Base-by-base conservation (phyloP, 257 asterid genomes). In the Solanum tarapatanum region DNA sequence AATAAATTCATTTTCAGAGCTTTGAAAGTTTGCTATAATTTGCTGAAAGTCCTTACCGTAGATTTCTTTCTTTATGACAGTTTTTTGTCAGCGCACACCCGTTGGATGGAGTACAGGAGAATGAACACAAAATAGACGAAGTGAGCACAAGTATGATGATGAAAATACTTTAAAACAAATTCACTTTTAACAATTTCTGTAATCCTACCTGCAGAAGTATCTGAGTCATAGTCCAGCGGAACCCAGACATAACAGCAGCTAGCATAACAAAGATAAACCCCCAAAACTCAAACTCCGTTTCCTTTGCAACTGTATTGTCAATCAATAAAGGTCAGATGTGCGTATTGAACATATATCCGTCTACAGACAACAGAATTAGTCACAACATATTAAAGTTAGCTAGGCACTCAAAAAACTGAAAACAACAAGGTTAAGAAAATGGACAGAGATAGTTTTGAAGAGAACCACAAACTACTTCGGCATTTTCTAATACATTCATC, bases 191-290 rank as follows among this genome's bases (percentile, higher is more conserved):
- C 43, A 82, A 9, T 30, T 82, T 45, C 37, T 48, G 70, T 17
- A 66, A 51, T 45, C 91, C 86, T 90, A 96, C 99, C 97, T 97
- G 99, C 88, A 97, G 99, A 92, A 97, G 99, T 89, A 97, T 97
- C 88, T 97, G 99, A 58, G 99, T 96, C 99, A 97, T 97, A 66
- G 99, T 93, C 99, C 99, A 97, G 26, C 99, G 95, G 87, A 97
- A 97, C 62, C 99, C 99, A 32, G 99, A 93, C 99, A 97, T 97
- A 83, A 97, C 98, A 89, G 99, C 98, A 89, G 99, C 99, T 88
- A 97, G 97, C 97, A 94, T 97, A 83, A 97, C 98, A 41, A 97
- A 94, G 87, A 96, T 33, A 87, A 97, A 97, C 76, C 99, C 99
- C 99, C 98, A 97, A 91, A 97, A 92, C 83, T 97, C 97, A 92